phyloP scores from a whole-genome alignment of 495 filamentous ascomycete genomes.

The Clavariopsis aquatica region DNA sequence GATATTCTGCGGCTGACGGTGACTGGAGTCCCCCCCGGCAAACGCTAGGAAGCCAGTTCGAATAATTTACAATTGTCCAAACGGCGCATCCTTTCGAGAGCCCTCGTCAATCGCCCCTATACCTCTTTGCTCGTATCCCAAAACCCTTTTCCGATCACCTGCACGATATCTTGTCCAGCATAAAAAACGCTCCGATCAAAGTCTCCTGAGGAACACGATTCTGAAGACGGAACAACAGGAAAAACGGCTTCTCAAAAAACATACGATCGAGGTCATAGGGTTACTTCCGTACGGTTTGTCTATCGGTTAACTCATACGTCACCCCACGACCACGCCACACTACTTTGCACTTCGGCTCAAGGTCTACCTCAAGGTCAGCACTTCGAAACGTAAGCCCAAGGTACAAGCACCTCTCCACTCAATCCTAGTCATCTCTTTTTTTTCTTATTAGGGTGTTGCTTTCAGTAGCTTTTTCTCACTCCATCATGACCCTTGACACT shows the following conservation, averaged over 20 bases:
- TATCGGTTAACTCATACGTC: slow-evolving; percentile 37
- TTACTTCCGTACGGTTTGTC: slow-evolving; percentile 38
- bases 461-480: slow-evolving; percentile 7
- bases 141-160: not conserved
- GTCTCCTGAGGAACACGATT: slow-evolving; percentile 16
- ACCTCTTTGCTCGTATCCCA: slow-evolving; percentile 18
- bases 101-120: slow-evolving; percentile 31
- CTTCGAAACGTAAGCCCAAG: slow-evolving; percentile 24
- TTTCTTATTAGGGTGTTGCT: slow-evolving; percentile 16
- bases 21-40: slow-evolving; percentile 36
- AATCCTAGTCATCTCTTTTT: slow-evolving; percentile 29
- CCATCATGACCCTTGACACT: slow-evolving; percentile 37
- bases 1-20: slow-evolving; percentile 41
- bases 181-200: not conserved
- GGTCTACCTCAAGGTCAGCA: slow-evolving; percentile 25
- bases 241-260: slow-evolving; percentile 20
- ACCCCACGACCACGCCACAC: slow-evolving; percentile 38
- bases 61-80: slow-evolving; percentile 26
- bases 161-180: not conserved
- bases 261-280: slow-evolving; percentile 34
- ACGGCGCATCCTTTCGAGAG: slow-evolving; percentile 28
- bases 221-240: slow-evolving; percentile 23
- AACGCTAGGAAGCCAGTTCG: slow-evolving; percentile 31
- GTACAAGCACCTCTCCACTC: slow-evolving; percentile 33
- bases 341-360: slow-evolving; percentile 17